Evolutionary conservation across 345 rosid genomes (phyloP).

Genomic region (Populus davidiana): DNA sequence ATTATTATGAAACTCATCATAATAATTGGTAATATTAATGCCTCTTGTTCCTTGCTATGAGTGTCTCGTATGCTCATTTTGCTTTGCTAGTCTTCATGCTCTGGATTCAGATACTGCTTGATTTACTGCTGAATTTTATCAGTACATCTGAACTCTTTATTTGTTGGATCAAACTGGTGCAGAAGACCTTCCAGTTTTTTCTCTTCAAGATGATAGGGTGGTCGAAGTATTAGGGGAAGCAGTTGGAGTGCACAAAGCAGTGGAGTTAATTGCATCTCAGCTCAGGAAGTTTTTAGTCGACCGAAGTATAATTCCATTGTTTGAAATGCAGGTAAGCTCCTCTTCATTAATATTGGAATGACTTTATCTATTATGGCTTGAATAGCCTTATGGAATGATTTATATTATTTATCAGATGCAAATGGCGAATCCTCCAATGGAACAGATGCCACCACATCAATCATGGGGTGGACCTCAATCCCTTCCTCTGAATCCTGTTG

Average conservation of each 20-base stretch:
- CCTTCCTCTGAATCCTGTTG: constrained; percentile 59
- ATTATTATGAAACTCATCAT: not conserved
- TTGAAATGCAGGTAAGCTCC: constrained; percentile 75
- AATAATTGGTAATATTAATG: not conserved
- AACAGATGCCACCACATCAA: constrained; percentile 87
- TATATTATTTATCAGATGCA: constrained; percentile 60
- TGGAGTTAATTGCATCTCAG: constrained; percentile 94
- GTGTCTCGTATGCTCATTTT: not conserved
- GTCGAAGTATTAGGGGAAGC: constrained; percentile 91
- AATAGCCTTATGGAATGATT: not conserved
- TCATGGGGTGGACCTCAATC: constrained; percentile 94
- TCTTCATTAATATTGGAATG: not conserved
- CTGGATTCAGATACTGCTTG: constrained; percentile 1
- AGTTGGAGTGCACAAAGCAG: constrained; percentile 76
- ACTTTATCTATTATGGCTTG: not conserved
- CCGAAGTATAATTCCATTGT: constrained; percentile 81
- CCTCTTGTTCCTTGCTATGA: not conserved
- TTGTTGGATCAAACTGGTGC: constrained; percentile 30
- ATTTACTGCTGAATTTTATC: not conserved
- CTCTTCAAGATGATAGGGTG: constrained; percentile 98
- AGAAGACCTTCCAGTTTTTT: constrained; percentile 92
- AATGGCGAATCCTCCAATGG: constrained; percentile 69
- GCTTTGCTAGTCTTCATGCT: not conserved
- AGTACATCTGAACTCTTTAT: not conserved
- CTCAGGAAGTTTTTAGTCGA: constrained; percentile 96